Conservation (phyloP, 768 basidiomycete genomes). For the Mycena rebaudengoi region DNA sequence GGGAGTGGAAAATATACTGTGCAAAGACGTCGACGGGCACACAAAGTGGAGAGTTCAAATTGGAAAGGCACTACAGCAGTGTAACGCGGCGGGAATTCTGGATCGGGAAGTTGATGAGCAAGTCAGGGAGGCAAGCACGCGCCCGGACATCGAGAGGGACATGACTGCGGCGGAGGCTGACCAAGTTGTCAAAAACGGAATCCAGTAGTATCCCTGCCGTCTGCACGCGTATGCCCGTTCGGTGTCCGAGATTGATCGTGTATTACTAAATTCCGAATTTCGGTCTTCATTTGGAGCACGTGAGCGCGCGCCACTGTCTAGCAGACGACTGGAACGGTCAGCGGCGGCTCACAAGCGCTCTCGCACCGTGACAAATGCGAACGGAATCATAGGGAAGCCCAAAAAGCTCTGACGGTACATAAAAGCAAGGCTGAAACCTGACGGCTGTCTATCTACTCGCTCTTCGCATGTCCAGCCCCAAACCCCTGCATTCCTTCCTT, state of each 20-base stretch:
- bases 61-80: conserved; percentile 51
- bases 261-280: no score
- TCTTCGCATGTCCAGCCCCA: conserved; percentile 5
- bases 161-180: conserved; percentile 29
- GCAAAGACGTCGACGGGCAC: conserved; percentile 58
- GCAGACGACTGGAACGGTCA: no score
- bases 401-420: neutral
- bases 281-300: no score
- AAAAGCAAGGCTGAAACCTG: neutral
- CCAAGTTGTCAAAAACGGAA: conserved; percentile 9
- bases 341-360: no score
- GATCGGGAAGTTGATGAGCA: conserved; percentile 46
- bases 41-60: conserved; percentile 59
- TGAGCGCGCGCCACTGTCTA: no score
- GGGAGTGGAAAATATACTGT: conserved; percentile 62
- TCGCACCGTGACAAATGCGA: neutral
- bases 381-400: no score
- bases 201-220: neutral
- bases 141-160: conserved; percentile 27
- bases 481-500: conserved; percentile 52
- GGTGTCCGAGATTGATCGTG: no score
- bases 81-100: conserved; percentile 49
- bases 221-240: no score
- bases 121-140: conserved; percentile 34
- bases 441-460: neutral